Evolutionary conservation across 768 basidiomycete species (phyloP).

Genomic region (Pseudohyphozyma bogoriensis): DNA sequence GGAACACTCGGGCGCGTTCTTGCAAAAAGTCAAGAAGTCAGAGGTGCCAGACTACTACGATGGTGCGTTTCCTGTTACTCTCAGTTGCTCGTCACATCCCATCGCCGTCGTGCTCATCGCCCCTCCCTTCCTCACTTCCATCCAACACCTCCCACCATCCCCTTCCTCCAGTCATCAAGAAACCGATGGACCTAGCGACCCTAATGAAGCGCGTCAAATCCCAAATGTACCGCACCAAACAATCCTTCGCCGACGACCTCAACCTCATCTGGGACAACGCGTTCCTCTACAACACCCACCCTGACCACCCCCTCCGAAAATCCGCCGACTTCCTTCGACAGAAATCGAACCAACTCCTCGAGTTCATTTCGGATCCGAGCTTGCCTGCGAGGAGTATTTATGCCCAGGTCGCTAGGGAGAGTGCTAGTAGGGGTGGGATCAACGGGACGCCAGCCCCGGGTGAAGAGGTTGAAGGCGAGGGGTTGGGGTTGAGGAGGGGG

Average conservation of each 20-base stretch:
- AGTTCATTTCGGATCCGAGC: conserved; percentile 70
- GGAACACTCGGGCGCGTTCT: conserved; percentile 84
- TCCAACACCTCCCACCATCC: conserved; percentile 42
- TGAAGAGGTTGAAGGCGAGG: conserved; percentile 23
- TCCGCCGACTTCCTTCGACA: conserved; percentile 68
- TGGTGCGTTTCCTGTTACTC: conserved; percentile 54
- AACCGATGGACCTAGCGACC: conserved; percentile 90
- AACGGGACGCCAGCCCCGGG: conserved; percentile 19
- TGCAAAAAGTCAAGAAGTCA: conserved; percentile 79
- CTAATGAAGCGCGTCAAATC: conserved; percentile 89
- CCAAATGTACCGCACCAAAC: conserved; percentile 70
- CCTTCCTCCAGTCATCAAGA: conserved; percentile 70
- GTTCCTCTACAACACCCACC: conserved; percentile 77
- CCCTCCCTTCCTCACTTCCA: not conserved
- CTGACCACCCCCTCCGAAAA: conserved; percentile 79
- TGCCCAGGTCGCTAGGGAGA: conserved; percentile 2
- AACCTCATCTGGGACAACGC: conserved; percentile 97
- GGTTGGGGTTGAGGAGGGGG: conserved; percentile 20
- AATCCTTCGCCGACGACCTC: conserved; percentile 84
- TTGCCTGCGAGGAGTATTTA: conserved; percentile 11
- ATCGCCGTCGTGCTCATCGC: too few relatives aligned
- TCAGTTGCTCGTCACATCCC: too few relatives aligned
- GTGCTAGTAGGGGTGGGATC: not conserved
- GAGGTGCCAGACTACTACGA: conserved; percentile 93
- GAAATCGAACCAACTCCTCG: conserved; percentile 76